A percentile compares a stretch with the other conserved stretches of the same genome.
Evolutionary conservation across 768 basidiomycete species (phyloP).

Genomic region (Pleurotus salmoneostramineus): DNA sequence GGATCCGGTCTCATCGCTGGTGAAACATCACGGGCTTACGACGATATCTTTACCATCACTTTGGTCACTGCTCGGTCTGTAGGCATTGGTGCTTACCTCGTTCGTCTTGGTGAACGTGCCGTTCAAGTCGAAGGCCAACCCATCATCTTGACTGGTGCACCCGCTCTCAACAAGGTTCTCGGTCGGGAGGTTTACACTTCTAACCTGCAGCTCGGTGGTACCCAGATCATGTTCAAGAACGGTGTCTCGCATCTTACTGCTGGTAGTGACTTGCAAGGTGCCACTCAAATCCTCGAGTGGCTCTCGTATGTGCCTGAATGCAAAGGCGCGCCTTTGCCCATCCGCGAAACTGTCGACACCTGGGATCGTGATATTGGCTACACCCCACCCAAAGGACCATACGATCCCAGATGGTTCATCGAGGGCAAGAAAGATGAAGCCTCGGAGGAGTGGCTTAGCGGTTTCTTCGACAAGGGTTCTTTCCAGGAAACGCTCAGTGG

Average conservation of each 20-base stretch:
- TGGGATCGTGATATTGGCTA: conserved; percentile 96
- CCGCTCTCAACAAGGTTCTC: conserved; percentile 96
- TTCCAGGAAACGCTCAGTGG: conserved; percentile 99
- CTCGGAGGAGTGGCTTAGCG: conserved; percentile 71
- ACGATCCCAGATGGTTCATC: conserved; percentile 98
- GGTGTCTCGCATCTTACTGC: conserved; percentile 97
- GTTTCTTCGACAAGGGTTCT: conserved; percentile 96
- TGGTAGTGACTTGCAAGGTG: conserved; percentile 92
- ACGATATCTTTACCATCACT: conserved; percentile 99
- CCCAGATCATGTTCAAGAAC: conserved; percentile 99
- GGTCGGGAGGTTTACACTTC: conserved; percentile 99
- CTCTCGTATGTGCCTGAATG: conserved; percentile 87
- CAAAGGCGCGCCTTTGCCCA: conserved; percentile 77
- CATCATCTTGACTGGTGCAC: conserved; percentile 96
- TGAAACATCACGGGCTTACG: conserved; percentile 96
- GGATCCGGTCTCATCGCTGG: conserved; percentile 99
- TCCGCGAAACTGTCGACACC: conserved; percentile 64
- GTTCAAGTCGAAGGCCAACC: conserved; percentile 99
- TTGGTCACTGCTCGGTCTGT: conserved; percentile 98
- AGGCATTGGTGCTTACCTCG: conserved; percentile 98
- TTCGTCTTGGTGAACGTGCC: conserved; percentile 94
- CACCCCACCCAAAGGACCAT: conserved; percentile 87
- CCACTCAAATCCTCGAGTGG: conserved; percentile 92
- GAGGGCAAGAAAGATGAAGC: conserved; percentile 89
- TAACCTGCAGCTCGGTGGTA: conserved; percentile 96